These are phyloP conservation scores for Hymenoscyphus albidus DNA, from an alignment of 2,329 filamentous ascomycete genomes.

Conservation along the genomic window DNA sequence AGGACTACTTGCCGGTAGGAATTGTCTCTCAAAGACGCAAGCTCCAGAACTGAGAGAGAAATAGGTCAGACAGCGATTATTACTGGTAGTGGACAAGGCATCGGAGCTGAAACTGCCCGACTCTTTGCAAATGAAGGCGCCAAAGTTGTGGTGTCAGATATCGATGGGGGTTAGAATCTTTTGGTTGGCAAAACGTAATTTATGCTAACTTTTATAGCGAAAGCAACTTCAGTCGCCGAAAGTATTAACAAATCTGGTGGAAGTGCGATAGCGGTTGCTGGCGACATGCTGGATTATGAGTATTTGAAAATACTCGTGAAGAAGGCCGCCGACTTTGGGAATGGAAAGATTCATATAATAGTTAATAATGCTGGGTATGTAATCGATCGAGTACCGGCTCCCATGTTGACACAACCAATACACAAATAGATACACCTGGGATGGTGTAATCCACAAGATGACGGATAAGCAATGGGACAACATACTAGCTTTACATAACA, in stretches of 20 bases:
- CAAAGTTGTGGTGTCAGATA: constrained; percentile 78
- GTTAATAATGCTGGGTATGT: constrained; percentile 76
- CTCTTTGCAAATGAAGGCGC: constrained; percentile 86
- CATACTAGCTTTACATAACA: constrained; percentile 78
- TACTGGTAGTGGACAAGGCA: constrained; percentile 81
- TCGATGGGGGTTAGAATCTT: constrained; percentile 60
- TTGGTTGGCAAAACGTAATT: neutral
- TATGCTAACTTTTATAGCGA: constrained; percentile 47
- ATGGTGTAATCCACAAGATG: constrained; percentile 90
- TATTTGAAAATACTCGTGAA: constrained; percentile 72
- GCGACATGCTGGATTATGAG: constrained; percentile 68
- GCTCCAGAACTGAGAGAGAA: no score
- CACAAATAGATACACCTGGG: constrained; percentile 67
- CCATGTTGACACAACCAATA: neutral
- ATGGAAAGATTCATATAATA: constrained; percentile 85
- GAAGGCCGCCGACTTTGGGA: constrained; percentile 73
- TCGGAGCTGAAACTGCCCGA: constrained; percentile 77
- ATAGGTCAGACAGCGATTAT: constrained; percentile 77
- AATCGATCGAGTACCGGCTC: neutral
- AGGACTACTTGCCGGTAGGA: constrained; percentile 59
- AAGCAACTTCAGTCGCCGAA: constrained; percentile 64
- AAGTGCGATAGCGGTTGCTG: constrained; percentile 69
- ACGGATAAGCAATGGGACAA: constrained; percentile 89
- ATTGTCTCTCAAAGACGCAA: no score
- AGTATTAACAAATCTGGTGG: constrained; percentile 61